Conservation (phyloP, 2,329 filamentous ascomycete genomes). For the Penicillium occitanis region DNA sequence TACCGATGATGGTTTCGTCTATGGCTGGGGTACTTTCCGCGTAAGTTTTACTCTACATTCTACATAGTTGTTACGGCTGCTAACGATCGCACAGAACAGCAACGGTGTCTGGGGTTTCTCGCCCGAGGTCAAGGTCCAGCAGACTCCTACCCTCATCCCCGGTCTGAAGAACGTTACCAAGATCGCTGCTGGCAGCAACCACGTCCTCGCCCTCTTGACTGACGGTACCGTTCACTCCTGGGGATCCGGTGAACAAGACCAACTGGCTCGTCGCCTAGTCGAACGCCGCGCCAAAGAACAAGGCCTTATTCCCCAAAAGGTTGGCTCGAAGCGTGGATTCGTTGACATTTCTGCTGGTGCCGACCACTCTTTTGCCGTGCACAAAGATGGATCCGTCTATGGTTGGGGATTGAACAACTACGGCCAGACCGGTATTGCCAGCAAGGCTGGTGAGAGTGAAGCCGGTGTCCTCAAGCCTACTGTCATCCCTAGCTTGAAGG, state of each 20-base stretch:
- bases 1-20: constrained; percentile 60
- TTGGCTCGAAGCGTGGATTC: constrained; percentile 55
- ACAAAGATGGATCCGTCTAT: constrained; percentile 65
- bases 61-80: background rate
- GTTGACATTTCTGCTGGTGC: constrained; percentile 64
- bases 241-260: constrained; percentile 64
- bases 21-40: constrained; percentile 64
- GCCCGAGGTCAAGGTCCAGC: constrained; percentile 41
- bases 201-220: constrained; percentile 54
- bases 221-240: constrained; percentile 58
- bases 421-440: constrained; percentile 67
- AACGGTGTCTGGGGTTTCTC: constrained; percentile 59
- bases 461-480: constrained; percentile 67
- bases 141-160: constrained; percentile 44
- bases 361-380: constrained; percentile 75
- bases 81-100: constrained; percentile 46
- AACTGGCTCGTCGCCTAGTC: constrained; percentile 60
- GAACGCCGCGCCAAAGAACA: constrained; percentile 52
- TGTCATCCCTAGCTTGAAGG: constrained; percentile 61
- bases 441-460: constrained; percentile 62
- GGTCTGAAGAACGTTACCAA: constrained; percentile 51
- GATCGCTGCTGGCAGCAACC: constrained; percentile 53
- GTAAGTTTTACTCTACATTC: constrained; percentile 36
- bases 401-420: constrained; percentile 83
- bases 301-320: constrained; percentile 52